These are phyloP conservation scores for Salix arbutifolia DNA, from an alignment of 345 rosid species.

Conservation along the genomic window DNA sequence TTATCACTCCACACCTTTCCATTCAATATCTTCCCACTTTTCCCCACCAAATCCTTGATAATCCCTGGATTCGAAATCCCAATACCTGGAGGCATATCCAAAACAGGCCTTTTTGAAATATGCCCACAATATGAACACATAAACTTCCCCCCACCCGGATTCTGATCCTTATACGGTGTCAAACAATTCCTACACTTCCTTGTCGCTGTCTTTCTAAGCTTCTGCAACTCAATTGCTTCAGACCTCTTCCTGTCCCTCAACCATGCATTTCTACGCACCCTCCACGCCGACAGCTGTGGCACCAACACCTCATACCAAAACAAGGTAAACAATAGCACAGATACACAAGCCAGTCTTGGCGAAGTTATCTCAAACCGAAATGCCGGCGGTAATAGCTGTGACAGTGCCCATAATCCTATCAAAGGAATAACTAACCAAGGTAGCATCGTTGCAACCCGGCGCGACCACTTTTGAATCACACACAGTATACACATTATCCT, in stretches of 20 bases:
- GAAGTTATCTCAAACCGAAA: constrained; percentile 93
- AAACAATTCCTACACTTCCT: constrained; percentile 84
- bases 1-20: constrained; percentile 80
- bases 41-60: constrained; percentile 85
- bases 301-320: constrained; percentile 97
- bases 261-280: constrained; percentile 69
- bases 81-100: constrained; percentile 78
- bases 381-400: constrained; percentile 95
- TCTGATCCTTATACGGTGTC: constrained; percentile 86
- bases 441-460: constrained; percentile 97
- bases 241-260: constrained; percentile 78
- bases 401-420: constrained; percentile 92
- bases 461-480: constrained; percentile 99
- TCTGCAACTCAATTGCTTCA: constrained; percentile 88
- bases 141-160: constrained; percentile 87
- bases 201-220: constrained; percentile 87
- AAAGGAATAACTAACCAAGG: constrained; percentile 98
- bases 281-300: constrained; percentile 96
- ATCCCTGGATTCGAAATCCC: constrained; percentile 75
- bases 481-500: constrained; percentile 99
- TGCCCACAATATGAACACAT: constrained; percentile 99
- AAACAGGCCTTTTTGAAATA: constrained; percentile 86
- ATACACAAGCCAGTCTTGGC: constrained; percentile 86
- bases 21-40: constrained; percentile 82
- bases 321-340: constrained; percentile 84